Evolutionary conservation across 2,329 filamentous ascomycete genomes (phyloP).

Genomic region (Rugonectria rugulosa): DNA sequence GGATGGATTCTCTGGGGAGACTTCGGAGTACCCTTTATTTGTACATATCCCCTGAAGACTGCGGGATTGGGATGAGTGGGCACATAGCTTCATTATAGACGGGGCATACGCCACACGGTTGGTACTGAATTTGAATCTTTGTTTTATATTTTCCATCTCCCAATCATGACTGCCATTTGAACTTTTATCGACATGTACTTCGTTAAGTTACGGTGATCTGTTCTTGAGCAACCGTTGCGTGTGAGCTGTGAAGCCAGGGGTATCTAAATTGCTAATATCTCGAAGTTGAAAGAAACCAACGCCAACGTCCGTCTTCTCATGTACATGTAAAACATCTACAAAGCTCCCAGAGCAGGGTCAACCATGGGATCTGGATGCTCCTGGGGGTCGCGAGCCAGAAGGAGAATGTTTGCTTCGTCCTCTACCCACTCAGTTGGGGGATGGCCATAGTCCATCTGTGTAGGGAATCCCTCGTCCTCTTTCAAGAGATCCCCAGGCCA

Average conservation of each 20-base stretch:
- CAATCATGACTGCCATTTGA: neutral
- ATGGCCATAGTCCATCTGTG: slow-evolving; percentile 42
- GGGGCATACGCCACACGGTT: slow-evolving; percentile 3
- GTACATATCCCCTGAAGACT: neutral
- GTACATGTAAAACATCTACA: slow-evolving; percentile 11
- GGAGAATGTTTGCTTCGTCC: slow-evolving; percentile 54
- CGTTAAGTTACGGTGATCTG: slow-evolving; percentile 11
- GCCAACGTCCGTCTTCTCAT: slow-evolving; percentile 3
- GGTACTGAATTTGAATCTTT: slow-evolving; percentile 1
- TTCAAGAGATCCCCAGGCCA: slow-evolving; percentile 37
- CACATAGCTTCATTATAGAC: slow-evolving; percentile 28
- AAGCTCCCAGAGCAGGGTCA: slow-evolving; percentile 42
- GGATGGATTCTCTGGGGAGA: neutral
- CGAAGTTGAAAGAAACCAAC: slow-evolving; percentile 12
- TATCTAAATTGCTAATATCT: slow-evolving; percentile 32
- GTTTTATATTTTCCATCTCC: neutral
- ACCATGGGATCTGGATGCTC: slow-evolving; percentile 36
- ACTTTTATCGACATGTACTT: slow-evolving; percentile 16
- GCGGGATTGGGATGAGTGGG: slow-evolving; percentile 1
- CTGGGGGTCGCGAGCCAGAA: slow-evolving; percentile 43
- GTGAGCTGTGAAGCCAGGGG: slow-evolving; percentile 30
- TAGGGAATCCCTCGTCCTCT: slow-evolving; percentile 46
- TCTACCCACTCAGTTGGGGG: slow-evolving; percentile 52
- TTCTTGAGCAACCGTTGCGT: slow-evolving; percentile 2
- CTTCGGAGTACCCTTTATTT: neutral